A percentile compares a stretch with the other conserved stretches of the same genome.
Conservation (phyloP, 2,329 filamentous ascomycete genomes). For the Phaeosphaeria sp. region DNA sequence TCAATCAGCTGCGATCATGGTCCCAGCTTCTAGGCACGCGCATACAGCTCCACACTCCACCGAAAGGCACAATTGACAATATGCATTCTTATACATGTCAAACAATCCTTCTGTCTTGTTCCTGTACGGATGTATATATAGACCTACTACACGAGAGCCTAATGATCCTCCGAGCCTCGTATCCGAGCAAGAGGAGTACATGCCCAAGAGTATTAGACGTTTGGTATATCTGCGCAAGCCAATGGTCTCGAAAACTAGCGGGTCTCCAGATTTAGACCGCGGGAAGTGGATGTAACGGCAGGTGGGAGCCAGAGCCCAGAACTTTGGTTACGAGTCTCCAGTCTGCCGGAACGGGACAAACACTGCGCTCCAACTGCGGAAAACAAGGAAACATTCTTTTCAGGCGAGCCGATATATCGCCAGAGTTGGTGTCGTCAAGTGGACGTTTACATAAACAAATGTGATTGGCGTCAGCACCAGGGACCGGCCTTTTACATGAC, state of each 20-base stretch:
- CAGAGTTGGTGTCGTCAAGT: not conserved
- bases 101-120: not conserved
- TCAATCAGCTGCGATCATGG: not conserved
- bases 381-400: no score
- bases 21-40: not conserved
- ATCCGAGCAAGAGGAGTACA: not conserved
- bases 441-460: not conserved
- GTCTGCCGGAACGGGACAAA: not conserved
- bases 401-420: no score
- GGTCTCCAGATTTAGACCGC: conserved; percentile 2
- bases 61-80: not conserved
- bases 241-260: conserved; percentile 5
- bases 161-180: not conserved
- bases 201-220: not conserved
- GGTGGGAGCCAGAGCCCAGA: conserved; percentile 4
- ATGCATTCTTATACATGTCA: not conserved
- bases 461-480: not conserved
- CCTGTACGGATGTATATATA: not conserved
- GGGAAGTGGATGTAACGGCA: conserved; percentile 12
- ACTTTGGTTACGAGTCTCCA: not conserved
- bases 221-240: not conserved
- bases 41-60: not conserved
- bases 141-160: not conserved
- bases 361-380: not conserved
- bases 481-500: not conserved